Evolutionary conservation across 176 grass and related monocot species (phyloP), one percentile per base, ranked within the genome.

Genomic region (Chloris gayana): DNA sequence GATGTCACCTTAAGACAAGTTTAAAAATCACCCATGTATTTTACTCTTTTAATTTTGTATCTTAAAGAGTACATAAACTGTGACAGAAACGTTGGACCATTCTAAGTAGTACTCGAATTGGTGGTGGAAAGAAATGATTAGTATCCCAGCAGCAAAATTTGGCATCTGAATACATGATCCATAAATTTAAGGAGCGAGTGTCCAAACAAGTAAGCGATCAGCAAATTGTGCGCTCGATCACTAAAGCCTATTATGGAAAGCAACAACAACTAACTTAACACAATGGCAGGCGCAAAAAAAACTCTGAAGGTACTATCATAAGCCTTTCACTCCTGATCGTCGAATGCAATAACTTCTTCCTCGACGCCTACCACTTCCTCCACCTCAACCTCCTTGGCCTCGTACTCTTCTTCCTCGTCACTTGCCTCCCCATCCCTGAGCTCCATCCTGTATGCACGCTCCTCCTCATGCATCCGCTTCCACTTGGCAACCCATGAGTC

Each of bases 321-420:
- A 39, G 39, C 70, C 53, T 65, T 84, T 88, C 74, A 91, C 60
- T 97, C 80, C 72, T 92, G 78, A 58, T 94, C 87, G 24, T 97
- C 91, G 9, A 93, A 93, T 35, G 78, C 81, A 24, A 98, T 80
- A 27, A 90, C 53, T 60, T 91, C 92, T 72, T 98, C 83, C 0
- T 14, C 19, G 21, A 98, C 83, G 37, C 91, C 74, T 6, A 98
- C 59, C 8, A 89, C 62, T 72, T 98, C 95, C 83, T 94, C 89
- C 1, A 86, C 87, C 74, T 98, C 92, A n/a, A 98, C 90, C 72
- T 98, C 87, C 88, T 98, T 98, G 60, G 90, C 83, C 63, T 98
- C 95, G 0, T 90, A 91, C 76, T 92, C 92, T 74, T 92, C 95
- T 63, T 98, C 95, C 62, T 91, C 78, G 4, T 98, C 95, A 2